A percentile compares a stretch with the other conserved stretches of the same genome.
phyloP scores from a whole-genome alignment of 2,329 filamentous ascomycete species.

The Lachnellula occidentalis region DNA sequence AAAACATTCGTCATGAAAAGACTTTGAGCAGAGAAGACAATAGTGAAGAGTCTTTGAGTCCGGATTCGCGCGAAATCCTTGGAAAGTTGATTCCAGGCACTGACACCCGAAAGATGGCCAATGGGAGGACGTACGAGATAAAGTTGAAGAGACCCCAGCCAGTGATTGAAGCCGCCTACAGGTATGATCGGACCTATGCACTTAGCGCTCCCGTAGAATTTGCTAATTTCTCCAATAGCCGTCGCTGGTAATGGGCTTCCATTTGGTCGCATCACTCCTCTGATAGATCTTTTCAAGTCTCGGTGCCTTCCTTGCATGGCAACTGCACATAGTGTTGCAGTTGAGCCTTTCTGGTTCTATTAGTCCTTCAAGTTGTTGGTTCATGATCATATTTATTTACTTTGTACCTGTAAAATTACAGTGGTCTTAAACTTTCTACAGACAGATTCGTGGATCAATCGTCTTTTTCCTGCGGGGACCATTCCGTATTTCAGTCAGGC shows the following conservation, averaged over 20 bases:
- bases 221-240: constrained; percentile 23
- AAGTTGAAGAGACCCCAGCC: constrained; percentile 35
- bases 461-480: constrained; percentile 8
- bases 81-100: constrained; percentile 19
- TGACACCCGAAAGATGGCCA: constrained; percentile 10
- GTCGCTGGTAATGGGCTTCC: constrained; percentile 35
- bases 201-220: constrained; percentile 9
- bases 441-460: constrained; percentile 10
- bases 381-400: constrained; percentile 11
- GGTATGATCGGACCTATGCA: constrained; percentile 18
- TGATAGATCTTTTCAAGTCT: not conserved
- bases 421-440: constrained; percentile 1
- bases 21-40: not conserved
- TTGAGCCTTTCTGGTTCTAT: constrained; percentile 11
- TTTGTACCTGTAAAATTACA: constrained; percentile 11
- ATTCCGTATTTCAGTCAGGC: constrained; percentile 4
- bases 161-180: constrained; percentile 36
- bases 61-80: constrained; percentile 20
- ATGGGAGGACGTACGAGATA: constrained; percentile 20
- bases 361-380: constrained; percentile 28
- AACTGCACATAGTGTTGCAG: constrained; percentile 23
- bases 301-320: constrained; percentile 1
- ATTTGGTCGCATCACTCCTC: not conserved
- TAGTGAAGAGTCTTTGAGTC: not conserved
- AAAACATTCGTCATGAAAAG: not conserved